These are phyloP conservation scores for Aciculoconidium aculeatum DNA, from an alignment of 805 yeast genomes.

Conservation along the genomic window DNA sequence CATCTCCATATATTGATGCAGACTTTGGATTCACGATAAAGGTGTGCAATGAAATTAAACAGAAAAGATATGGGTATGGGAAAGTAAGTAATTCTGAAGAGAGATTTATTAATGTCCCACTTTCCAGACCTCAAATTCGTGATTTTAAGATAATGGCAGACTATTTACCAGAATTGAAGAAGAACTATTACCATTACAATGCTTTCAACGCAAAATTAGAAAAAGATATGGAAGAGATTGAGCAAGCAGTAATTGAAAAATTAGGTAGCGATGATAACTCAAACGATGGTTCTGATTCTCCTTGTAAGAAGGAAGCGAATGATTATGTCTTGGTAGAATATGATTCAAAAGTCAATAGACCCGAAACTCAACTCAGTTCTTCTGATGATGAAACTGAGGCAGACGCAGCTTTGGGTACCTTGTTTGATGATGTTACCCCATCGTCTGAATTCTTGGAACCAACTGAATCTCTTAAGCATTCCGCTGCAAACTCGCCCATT, in stretches of 20 bases:
- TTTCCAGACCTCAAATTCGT: constrained; percentile 34
- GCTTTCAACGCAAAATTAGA: constrained; percentile 11
- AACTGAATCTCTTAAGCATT: constrained; percentile 15
- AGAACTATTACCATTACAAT: constrained; percentile 28
- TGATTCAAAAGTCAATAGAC: too few species aligned
- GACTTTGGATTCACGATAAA: constrained; percentile 45
- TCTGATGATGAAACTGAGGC: constrained; percentile 26
- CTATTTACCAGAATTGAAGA: constrained; percentile 23
- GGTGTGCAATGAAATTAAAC: constrained; percentile 9
- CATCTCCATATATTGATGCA: constrained; percentile 47
- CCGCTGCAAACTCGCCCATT: constrained; percentile 15
- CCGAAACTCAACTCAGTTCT: constrained; percentile 12
- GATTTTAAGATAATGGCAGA: constrained; percentile 25
- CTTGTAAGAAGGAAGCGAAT: too few species aligned
- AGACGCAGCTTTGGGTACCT: constrained; percentile 16
- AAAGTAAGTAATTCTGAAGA: not conserved
- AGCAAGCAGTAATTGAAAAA: not conserved
- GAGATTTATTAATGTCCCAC: constrained; percentile 42
- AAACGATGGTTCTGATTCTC: too few species aligned
- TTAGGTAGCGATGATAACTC: too few species aligned
- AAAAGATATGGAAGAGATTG: constrained; percentile 10
- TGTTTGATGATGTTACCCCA: constrained; percentile 11
- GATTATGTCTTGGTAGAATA: too few species aligned
- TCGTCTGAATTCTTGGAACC: constrained; percentile 9
- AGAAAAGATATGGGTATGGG: constrained; percentile 2